Evolutionary conservation across 1,284 basidiomycete genomes (phyloP).

Genomic region (Puccinia horiana): DNA sequence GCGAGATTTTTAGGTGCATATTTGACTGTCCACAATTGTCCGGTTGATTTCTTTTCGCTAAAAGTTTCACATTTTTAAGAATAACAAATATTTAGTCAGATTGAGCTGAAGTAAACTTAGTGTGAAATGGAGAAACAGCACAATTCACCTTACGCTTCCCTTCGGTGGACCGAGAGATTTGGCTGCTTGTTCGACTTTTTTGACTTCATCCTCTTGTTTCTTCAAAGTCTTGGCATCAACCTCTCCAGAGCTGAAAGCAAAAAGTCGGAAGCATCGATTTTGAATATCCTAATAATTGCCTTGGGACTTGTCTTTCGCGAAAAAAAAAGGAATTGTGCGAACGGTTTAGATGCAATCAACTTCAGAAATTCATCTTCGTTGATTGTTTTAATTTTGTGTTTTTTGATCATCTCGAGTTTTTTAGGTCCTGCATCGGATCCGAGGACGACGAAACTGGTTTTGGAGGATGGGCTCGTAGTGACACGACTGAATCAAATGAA

Average conservation of each 20-base stretch:
- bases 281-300: slow-evolving; percentile 36
- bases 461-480: slow-evolving; percentile 80
- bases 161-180: slow-evolving; percentile 51
- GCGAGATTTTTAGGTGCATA: slow-evolving; percentile 86
- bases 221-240: slow-evolving; percentile 79
- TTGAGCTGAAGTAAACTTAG: not conserved
- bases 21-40: slow-evolving; percentile 89
- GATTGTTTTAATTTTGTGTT: slow-evolving; percentile 72
- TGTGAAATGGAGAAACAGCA: not conserved
- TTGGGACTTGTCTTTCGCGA: too few species aligned
- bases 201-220: slow-evolving; percentile 77
- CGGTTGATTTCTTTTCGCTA: slow-evolving; percentile 46
- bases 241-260: slow-evolving; percentile 50
- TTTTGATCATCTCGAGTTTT: slow-evolving; percentile 82
- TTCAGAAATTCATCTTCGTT: slow-evolving; percentile 85
- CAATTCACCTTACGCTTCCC: slow-evolving; percentile 27
- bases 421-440: slow-evolving; percentile 83
- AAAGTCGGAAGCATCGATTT: not conserved
- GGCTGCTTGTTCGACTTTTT: slow-evolving; percentile 60
- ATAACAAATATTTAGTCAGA: not conserved
- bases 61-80: too few species aligned
- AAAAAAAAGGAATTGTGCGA: not conserved
- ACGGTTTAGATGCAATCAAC: slow-evolving; percentile 67
- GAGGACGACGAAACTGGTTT: slow-evolving; percentile 85
- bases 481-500: slow-evolving; percentile 68